A percentile compares a stretch with the other conserved stretches of the same genome.
These are phyloP conservation scores for Podaxis mareebaensis DNA, from an alignment of 768 basidiomycete species.

Conservation along the genomic window DNA sequence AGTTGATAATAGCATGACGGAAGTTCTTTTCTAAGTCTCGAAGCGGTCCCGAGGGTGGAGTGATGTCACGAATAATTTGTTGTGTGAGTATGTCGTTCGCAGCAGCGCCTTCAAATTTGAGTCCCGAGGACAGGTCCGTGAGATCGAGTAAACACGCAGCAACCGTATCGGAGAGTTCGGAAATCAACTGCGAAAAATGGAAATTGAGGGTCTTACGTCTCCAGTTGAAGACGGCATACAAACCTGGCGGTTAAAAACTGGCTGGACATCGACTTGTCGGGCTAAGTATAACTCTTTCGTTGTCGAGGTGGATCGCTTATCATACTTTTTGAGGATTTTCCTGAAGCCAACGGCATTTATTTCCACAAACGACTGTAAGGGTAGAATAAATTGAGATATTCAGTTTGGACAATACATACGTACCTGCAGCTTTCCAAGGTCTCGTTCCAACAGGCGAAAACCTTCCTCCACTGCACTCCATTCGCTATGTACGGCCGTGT, in stretches of 20 bases:
- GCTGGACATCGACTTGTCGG: conserved; percentile 98
- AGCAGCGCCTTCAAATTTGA: conserved; percentile 79
- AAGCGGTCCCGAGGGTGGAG: conserved; percentile 68
- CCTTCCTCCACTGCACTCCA: conserved; percentile 98
- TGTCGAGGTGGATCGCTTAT: conserved; percentile 91
- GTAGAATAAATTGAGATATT: background rate
- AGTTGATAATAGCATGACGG: conserved; percentile 68
- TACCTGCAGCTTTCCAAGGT: conserved; percentile 94
- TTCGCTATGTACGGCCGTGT: conserved; percentile 73
- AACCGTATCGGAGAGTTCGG: conserved; percentile 91
- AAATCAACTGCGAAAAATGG: conserved; percentile 66
- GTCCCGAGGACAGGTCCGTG: conserved; percentile 71
- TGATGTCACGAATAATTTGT: conserved; percentile 66
- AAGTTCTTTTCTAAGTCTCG: conserved; percentile 89
- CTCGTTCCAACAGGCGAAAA: conserved; percentile 90
- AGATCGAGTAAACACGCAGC: conserved; percentile 80
- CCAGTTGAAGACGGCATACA: conserved; percentile 22
- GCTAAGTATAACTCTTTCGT: conserved; percentile 97
- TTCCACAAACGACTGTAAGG: conserved; percentile 87
- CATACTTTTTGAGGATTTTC: conserved; percentile 98
- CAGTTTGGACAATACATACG: conserved; percentile 6
- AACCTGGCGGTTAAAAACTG: conserved; percentile 94
- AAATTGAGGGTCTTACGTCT: background rate
- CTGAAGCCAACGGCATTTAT: conserved; percentile 96
- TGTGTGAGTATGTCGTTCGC: conserved; percentile 74